phyloP scores from a whole-genome alignment of 2,329 filamentous ascomycete genomes.

The Stylonectria norvegica region DNA sequence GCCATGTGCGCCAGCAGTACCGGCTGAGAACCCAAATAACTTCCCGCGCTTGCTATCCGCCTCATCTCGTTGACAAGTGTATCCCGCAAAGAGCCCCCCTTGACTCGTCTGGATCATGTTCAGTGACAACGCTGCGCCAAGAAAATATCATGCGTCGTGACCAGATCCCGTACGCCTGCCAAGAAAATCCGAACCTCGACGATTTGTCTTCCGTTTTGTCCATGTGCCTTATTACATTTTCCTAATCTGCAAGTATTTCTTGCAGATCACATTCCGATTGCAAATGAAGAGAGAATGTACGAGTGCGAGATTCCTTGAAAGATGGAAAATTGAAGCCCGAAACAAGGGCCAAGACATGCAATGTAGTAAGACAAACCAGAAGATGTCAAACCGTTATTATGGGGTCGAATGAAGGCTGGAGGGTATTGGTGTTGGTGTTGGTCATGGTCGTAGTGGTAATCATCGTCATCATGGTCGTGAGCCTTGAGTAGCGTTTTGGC shows the following conservation, averaged over 20 bases:
- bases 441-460: neutral
- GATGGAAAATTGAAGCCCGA: slow-evolving; percentile 12
- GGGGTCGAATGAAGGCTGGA: slow-evolving; percentile 6
- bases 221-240: slow-evolving; percentile 7
- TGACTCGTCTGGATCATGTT: neutral
- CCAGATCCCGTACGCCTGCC: slow-evolving; percentile 14
- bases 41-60: slow-evolving; percentile 20
- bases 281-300: slow-evolving; percentile 15
- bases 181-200: slow-evolving; percentile 8
- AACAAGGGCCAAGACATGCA: slow-evolving; percentile 8
- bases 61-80: slow-evolving; percentile 10
- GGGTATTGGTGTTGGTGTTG: neutral
- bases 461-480: slow-evolving; percentile 19
- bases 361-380: neutral
- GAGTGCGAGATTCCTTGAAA: slow-evolving; percentile 17
- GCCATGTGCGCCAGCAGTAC: slow-evolving; percentile 16
- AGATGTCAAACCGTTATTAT: slow-evolving; percentile 11
- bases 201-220: slow-evolving; percentile 16
- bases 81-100: neutral
- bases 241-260: slow-evolving; percentile 2
- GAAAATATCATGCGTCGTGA: too few relatives aligned
- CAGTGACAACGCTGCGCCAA: too few relatives aligned
- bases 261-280: slow-evolving; percentile 6
- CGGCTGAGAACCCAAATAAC: slow-evolving; percentile 11
- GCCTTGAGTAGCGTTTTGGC: slow-evolving; percentile 3